Conservation (phyloP, 306 rosid genomes). For the Neltuma alba region DNA sequence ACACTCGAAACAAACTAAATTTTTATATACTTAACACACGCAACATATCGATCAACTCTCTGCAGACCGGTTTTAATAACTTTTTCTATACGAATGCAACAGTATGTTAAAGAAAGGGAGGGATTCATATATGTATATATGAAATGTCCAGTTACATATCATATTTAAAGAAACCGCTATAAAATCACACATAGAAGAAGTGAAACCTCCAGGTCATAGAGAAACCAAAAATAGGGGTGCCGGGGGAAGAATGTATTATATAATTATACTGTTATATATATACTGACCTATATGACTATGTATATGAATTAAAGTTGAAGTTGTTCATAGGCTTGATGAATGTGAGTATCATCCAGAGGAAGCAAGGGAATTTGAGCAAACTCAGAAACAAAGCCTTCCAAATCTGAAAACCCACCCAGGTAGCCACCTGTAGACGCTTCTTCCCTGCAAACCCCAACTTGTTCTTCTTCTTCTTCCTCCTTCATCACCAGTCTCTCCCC, state of each 20-base stretch:
- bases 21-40: neutral
- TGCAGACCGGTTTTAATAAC: neutral
- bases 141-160: neutral
- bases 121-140: neutral
- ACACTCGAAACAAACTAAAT: slow-evolving; percentile 25
- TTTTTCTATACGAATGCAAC: neutral
- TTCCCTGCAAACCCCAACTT: slow-evolving; percentile 51
- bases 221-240: neutral
- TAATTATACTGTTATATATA: neutral
- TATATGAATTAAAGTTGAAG: slow-evolving; percentile 36
- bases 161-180: neutral
- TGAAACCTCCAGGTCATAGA: neutral
- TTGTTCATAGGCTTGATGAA: slow-evolving; percentile 68
- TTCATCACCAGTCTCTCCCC: slow-evolving; percentile 30
- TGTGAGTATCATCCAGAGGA: slow-evolving; percentile 54
- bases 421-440: slow-evolving; percentile 57
- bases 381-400: slow-evolving; percentile 78
- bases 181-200: slow-evolving; percentile 3
- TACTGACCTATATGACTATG: neutral
- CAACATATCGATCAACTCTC: neutral
- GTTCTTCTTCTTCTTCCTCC: slow-evolving; percentile 48
- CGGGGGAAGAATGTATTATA: neutral
- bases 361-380: slow-evolving; percentile 59
- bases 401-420: slow-evolving; percentile 65
- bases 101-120: neutral